Conservation (phyloP, 495 filamentous ascomycete genomes). For the Thozetella sp. region DNA sequence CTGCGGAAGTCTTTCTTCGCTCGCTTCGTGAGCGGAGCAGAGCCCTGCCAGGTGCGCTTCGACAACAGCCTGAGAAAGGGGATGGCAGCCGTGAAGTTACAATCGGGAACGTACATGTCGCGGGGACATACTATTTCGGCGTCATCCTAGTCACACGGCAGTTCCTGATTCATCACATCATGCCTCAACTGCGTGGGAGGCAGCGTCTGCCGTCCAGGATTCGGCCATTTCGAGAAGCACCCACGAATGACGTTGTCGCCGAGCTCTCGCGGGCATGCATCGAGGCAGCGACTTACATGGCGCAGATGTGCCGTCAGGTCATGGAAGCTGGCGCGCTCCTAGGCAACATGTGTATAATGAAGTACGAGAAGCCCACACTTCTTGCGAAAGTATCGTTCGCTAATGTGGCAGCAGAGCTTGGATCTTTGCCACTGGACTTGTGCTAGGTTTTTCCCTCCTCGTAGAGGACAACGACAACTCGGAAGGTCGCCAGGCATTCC, state of each 20-base stretch:
- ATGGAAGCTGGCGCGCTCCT: neutral
- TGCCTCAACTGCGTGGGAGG: neutral
- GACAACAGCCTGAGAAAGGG: neutral
- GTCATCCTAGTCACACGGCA: neutral
- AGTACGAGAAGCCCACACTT: neutral
- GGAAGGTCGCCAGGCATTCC: neutral
- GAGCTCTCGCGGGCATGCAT: neutral
- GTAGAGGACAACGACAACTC: neutral
- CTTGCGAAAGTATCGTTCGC: neutral
- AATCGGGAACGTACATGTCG: neutral
- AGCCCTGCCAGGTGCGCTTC: neutral
- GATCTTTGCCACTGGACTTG: neutral
- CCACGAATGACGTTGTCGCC: neutral
- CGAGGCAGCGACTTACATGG: neutral
- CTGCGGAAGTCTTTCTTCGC: neutral
- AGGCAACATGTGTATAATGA: neutral
- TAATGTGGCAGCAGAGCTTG: neutral
- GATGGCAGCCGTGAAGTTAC: neutral
- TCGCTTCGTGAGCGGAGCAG: neutral
- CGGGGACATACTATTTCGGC: neutral
- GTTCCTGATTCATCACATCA: neutral
- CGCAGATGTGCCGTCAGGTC: slow-evolving; percentile 1
- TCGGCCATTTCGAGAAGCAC: neutral
- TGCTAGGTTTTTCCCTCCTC: neutral
- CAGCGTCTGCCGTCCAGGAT: neutral